Percentiles rank a stretch among this genome's conserved stretches.
Evolutionary conservation across 257 asterid genomes (phyloP).

Genomic region (Osmanthus fragrans): DNA sequence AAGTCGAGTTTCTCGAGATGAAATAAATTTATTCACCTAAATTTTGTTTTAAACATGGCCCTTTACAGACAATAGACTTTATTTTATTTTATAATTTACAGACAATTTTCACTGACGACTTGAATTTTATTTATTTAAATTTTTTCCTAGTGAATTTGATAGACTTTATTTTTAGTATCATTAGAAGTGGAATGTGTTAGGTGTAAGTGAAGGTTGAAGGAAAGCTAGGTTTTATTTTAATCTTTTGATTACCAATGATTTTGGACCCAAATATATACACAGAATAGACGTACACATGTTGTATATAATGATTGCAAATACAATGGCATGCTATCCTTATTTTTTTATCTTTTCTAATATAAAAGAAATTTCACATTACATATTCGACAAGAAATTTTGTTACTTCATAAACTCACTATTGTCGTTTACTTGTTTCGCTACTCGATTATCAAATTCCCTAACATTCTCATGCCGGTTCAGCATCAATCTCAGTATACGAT

Average conservation of each 20-base stretch:
- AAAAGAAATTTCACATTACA: not conserved
- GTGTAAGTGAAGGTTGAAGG: not conserved
- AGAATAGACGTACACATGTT: not conserved
- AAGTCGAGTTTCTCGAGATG: not conserved
- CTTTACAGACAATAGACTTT: too few relatives aligned
- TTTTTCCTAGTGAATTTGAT: not conserved
- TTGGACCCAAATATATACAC: not conserved
- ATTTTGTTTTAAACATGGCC: not conserved
- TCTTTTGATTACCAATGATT: constrained; percentile 12
- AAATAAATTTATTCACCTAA: too few relatives aligned
- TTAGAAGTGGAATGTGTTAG: not conserved
- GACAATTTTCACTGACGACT: too few relatives aligned
- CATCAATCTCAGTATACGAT: too few relatives aligned
- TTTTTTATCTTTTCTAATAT: not conserved
- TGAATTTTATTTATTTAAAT: not conserved
- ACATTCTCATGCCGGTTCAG: too few relatives aligned
- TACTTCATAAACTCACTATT: too few relatives aligned
- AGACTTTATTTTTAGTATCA: not conserved
- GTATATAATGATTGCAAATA: constrained; percentile 35
- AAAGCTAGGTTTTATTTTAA: not conserved
- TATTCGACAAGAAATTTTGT: too few relatives aligned
- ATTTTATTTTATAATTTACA: too few relatives aligned
- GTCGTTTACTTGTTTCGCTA: too few relatives aligned
- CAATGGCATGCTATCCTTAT: constrained; percentile 25
- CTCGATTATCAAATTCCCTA: too few relatives aligned